A percentile compares a stretch with the other conserved stretches of the same genome.
Evolutionary conservation across 768 basidiomycete genomes (phyloP).

Genomic region (Boletus huronensis): DNA sequence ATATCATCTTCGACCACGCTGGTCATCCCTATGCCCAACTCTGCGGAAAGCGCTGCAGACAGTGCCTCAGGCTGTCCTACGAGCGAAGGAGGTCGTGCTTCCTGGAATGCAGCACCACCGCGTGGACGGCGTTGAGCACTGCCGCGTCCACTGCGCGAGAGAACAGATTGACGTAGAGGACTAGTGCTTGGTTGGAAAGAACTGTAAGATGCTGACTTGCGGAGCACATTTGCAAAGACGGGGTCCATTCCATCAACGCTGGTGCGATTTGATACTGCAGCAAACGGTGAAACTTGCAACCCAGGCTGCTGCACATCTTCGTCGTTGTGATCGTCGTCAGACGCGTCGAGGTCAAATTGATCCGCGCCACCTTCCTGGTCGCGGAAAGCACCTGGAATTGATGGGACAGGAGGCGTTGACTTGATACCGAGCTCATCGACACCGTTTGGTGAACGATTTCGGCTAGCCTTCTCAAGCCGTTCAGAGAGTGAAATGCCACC

Average conservation of each 20-base stretch:
- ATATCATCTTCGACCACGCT: constrained; percentile 39
- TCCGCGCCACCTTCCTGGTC: constrained; percentile 14
- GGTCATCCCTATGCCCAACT: constrained; percentile 50
- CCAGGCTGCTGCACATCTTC: constrained; percentile 29
- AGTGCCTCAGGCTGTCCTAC: constrained; percentile 72
- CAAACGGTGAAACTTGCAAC: constrained; percentile 35
- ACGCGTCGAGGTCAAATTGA: constrained; percentile 23
- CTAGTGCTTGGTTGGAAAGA: constrained; percentile 47
- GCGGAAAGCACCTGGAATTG: constrained; percentile 33
- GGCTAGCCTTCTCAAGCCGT: constrained; percentile 56
- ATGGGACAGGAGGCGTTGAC: constrained; percentile 28
- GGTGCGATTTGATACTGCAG: constrained; percentile 53
- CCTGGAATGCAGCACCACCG: constrained; percentile 67
- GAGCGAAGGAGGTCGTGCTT: constrained; percentile 65
- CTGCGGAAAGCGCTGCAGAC: constrained; percentile 67
- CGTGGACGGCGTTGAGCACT: constrained; percentile 52
- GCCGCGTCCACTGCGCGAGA: constrained; percentile 48
- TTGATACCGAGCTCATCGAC: constrained; percentile 20
- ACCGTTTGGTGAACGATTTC: constrained; percentile 47
- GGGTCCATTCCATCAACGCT: constrained; percentile 90
- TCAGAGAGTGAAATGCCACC: constrained; percentile 56
- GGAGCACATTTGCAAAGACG: constrained; percentile 73
- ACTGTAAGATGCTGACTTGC: constrained; percentile 45
- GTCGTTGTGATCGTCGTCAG: constrained; percentile 20
- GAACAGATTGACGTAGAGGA: constrained; percentile 58